phyloP scores from a whole-genome alignment of 305 asterid genomes.

The Ilex paraguariensis region DNA sequence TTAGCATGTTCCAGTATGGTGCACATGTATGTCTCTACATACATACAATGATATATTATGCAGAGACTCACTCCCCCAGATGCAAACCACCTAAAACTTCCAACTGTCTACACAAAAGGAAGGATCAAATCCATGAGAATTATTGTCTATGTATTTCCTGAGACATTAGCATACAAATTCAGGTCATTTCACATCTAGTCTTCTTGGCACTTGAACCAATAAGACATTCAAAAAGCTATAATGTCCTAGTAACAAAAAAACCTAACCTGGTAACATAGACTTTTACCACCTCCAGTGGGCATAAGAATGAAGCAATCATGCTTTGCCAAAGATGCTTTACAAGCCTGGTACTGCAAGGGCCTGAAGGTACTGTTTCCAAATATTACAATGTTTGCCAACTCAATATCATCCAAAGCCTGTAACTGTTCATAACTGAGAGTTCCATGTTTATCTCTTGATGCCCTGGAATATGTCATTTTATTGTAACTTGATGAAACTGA shows the following conservation, averaged over 20 bases:
- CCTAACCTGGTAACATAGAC: constrained; percentile 94
- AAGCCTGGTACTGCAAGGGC: constrained; percentile 77
- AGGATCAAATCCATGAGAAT: no score
- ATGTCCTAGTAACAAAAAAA: constrained; percentile 6
- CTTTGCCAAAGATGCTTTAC: constrained; percentile 59
- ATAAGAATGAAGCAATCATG: constrained; percentile 84
- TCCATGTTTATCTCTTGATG: constrained; percentile 24
- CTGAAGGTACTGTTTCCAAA: constrained; percentile 81
- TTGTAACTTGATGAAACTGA: constrained; percentile 45
- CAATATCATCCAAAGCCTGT: constrained; percentile 66
- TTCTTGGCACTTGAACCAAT: background rate
- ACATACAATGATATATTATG: no score
- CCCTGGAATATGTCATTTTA: constrained; percentile 20
- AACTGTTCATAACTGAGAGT: constrained; percentile 64
- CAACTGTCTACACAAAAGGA: no score
- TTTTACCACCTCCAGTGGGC: constrained; percentile 99
- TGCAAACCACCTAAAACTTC: no score
- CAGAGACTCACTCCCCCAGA: no score
- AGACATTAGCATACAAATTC: no score
- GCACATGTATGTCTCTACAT: no score
- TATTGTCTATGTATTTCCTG: no score
- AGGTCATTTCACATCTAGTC: no score
- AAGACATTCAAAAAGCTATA: background rate
- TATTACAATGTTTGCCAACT: constrained; percentile 87
- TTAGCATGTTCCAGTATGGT: no score